Conservation (phyloP, 192 early-diverging fungal genomes). For the Linnemannia elongata region DNA sequence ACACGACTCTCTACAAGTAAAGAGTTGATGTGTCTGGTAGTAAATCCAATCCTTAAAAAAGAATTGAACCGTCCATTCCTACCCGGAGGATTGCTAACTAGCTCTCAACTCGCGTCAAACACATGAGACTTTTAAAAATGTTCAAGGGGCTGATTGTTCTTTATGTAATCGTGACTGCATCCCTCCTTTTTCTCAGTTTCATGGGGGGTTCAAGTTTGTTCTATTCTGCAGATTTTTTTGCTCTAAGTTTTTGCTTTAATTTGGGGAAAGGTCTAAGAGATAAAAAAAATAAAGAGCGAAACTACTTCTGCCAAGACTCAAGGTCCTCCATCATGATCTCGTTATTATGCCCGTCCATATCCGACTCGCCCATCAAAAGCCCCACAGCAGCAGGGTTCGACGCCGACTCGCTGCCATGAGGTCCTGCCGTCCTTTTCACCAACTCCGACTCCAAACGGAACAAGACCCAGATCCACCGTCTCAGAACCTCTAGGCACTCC, state of each 20-base stretch:
- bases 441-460: slow-evolving; percentile 90
- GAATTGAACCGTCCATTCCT: slow-evolving; percentile 53
- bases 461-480: slow-evolving; percentile 96
- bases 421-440: slow-evolving; percentile 62
- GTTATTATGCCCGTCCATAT: slow-evolving; percentile 9
- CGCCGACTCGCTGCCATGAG: not conserved
- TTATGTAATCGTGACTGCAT: not conserved
- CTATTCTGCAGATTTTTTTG: not conserved
- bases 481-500: slow-evolving; percentile 83
- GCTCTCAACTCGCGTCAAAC: slow-evolving; percentile 58
- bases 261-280: not conserved
- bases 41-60: slow-evolving; percentile 11
- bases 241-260: not conserved
- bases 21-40: slow-evolving; percentile 53
- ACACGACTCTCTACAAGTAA: slow-evolving; percentile 31
- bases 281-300: not conserved
- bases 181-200: not conserved
- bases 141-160: not conserved
- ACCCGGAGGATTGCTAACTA: slow-evolving; percentile 61
- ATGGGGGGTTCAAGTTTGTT: not conserved
- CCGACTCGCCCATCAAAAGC: slow-evolving; percentile 11
- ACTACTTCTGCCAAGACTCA: slow-evolving; percentile 46
- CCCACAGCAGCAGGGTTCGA: not conserved
- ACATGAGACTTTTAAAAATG: not conserved
- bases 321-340: slow-evolving; percentile 38